phyloP scores from a whole-genome alignment of 2,329 filamentous ascomycete species.

The Monosporascus sp. region DNA sequence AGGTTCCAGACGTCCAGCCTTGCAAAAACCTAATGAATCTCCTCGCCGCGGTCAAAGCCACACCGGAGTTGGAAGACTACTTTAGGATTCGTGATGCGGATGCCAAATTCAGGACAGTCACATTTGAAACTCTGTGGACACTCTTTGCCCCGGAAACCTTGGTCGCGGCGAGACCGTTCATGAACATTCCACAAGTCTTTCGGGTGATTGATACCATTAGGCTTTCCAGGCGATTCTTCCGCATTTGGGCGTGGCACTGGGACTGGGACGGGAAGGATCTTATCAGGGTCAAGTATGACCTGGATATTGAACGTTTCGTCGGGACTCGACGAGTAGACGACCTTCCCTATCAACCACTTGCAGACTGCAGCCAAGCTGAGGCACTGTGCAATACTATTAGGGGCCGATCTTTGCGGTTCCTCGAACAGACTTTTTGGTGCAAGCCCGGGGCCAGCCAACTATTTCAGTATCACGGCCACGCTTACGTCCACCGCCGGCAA shows the following conservation, averaged over 20 bases:
- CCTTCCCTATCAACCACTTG: slow-evolving; percentile 2
- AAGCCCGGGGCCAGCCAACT: not conserved
- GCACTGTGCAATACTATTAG: not conserved
- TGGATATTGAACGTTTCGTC: slow-evolving; percentile 7
- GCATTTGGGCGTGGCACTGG: slow-evolving; percentile 3
- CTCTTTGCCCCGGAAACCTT: slow-evolving; percentile 7
- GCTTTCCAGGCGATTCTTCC: slow-evolving; percentile 1
- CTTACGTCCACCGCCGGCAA: not conserved
- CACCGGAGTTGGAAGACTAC: slow-evolving; percentile 8
- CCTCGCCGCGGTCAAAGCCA: slow-evolving; percentile 2
- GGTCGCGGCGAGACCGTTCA: slow-evolving; percentile 9
- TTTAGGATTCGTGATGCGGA: slow-evolving; percentile 8
- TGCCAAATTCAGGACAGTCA: slow-evolving; percentile 3
- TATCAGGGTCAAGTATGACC: slow-evolving; percentile 5
- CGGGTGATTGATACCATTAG: not conserved
- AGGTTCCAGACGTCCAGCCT: slow-evolving; percentile 4
- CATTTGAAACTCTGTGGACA: slow-evolving; percentile 12
- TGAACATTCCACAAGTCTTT: slow-evolving; percentile 6
- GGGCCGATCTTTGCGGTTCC: slow-evolving; percentile 2
- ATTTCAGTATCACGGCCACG: not conserved
- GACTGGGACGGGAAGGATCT: slow-evolving; percentile 10
- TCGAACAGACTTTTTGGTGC: slow-evolving; percentile 3
- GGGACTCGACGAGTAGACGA: slow-evolving; percentile 1
- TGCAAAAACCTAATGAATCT: slow-evolving; percentile 8
- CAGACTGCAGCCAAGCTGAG: not conserved